Evolutionary conservation across 2,329 filamentous ascomycete genomes (phyloP).

Genomic region (Aspergillus persii): DNA sequence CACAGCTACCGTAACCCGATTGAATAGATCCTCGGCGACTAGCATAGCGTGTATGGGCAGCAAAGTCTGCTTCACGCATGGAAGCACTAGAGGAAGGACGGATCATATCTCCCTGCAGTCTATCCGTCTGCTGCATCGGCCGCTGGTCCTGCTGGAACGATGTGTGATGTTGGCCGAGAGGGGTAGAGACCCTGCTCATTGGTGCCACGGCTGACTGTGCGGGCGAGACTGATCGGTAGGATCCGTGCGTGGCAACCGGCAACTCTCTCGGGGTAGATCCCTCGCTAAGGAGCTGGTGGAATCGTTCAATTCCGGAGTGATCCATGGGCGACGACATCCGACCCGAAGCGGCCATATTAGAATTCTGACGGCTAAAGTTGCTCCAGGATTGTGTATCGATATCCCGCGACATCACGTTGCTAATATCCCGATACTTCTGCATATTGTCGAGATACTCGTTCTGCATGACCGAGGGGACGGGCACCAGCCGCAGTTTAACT

Average conservation of each 20-base stretch:
- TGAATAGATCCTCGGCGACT: conserved; percentile 39
- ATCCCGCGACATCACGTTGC: conserved; percentile 56
- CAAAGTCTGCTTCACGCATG: conserved; percentile 40
- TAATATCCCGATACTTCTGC: conserved; percentile 60
- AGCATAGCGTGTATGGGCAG: conserved; percentile 21
- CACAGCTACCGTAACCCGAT: conserved; percentile 68
- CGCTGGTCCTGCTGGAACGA: conserved; percentile 26
- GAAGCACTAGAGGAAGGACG: conserved; percentile 62
- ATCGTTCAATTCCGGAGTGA: conserved; percentile 43
- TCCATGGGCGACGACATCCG: conserved; percentile 36
- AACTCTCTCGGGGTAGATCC: conserved; percentile 44
- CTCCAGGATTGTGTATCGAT: conserved; percentile 77
- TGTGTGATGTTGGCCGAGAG: conserved; percentile 24
- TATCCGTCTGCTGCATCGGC: conserved; percentile 18
- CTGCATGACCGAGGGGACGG: conserved; percentile 65
- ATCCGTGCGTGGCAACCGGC: conserved; percentile 27
- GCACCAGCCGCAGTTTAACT: conserved; percentile 83
- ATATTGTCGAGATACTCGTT: conserved; percentile 61
- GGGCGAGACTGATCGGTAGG: conserved; percentile 38
- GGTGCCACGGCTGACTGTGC: conserved; percentile 34
- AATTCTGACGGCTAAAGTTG: conserved; percentile 71
- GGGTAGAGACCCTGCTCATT: conserved; percentile 40
- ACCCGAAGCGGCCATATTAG: conserved; percentile 38
- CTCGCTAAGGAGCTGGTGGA: conserved; percentile 46
- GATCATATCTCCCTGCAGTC: conserved; percentile 46